Evolutionary conservation across 1,284 basidiomycete genomes (phyloP).

Genomic region (Rhodotorula sp.): DNA sequence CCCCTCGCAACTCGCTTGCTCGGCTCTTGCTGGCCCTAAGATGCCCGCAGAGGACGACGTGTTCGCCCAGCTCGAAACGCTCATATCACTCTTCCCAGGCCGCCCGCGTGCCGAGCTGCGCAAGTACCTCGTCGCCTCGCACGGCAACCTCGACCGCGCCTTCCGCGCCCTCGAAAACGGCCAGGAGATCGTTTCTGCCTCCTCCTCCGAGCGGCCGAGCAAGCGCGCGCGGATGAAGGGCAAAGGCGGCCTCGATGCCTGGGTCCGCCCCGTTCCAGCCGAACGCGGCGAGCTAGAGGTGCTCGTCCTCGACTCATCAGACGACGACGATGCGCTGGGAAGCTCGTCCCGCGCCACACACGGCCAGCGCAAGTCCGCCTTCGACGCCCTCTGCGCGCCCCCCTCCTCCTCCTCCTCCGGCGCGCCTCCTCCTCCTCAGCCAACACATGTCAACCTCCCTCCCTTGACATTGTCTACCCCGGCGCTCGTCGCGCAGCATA

Average conservation of each 20-base stretch:
- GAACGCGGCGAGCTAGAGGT: not conserved
- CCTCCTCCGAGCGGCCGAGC: no score
- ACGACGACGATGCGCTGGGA: conserved; percentile 3
- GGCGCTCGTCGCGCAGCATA: conserved; percentile 30
- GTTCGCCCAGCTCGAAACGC: conserved; percentile 7
- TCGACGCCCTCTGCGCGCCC: not conserved
- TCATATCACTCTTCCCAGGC: conserved; percentile 21
- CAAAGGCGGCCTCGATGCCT: not conserved
- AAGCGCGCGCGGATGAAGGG: not conserved
- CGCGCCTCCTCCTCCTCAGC: not conserved
- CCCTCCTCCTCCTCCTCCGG: no score
- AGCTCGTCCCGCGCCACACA: not conserved
- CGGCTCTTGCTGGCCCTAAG: not conserved
- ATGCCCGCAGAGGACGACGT: not conserved
- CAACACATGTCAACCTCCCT: conserved; percentile 28
- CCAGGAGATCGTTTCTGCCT: not conserved
- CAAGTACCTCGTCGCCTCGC: conserved; percentile 24
- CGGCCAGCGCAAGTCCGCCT: not conserved
- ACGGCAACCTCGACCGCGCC: conserved; percentile 26
- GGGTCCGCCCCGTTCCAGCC: not conserved
- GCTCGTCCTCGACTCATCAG: conserved; percentile 15
- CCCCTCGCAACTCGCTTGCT: not conserved
- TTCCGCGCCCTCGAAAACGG: conserved; percentile 13
- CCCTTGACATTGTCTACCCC: conserved; percentile 21
- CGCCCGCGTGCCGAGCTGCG: not conserved